Conservation (phyloP, 164 flowering plant genomes). For the Sedum album region DNA sequence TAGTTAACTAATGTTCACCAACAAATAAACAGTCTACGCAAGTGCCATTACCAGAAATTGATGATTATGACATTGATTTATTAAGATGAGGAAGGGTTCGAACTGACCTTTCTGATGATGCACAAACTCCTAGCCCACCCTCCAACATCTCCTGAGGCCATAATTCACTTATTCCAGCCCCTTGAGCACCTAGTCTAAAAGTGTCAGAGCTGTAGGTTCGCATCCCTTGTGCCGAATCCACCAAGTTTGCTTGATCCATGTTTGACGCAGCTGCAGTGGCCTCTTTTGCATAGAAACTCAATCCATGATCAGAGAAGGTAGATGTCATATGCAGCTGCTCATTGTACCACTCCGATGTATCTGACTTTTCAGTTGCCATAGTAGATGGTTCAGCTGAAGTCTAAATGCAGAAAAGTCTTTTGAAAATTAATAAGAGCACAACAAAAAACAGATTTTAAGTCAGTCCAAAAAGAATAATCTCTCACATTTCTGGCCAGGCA, state of each 20-base stretch:
- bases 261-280: constrained; percentile 24
- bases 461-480: not conserved
- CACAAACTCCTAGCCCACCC: not conserved
- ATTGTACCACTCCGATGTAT: constrained; percentile 30
- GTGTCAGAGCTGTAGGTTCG: constrained; percentile 34
- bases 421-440: not conserved
- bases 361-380: constrained; percentile 32
- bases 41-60: not conserved
- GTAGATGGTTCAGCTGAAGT: constrained; percentile 27
- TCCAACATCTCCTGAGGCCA: not conserved
- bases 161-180: not conserved
- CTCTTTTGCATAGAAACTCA: constrained; percentile 49
- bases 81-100: not conserved
- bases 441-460: not conserved
- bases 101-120: not conserved
- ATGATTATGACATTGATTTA: not conserved
- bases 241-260: constrained; percentile 17
- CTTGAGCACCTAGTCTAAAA: constrained; percentile 19
- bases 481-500: constrained; percentile 34
- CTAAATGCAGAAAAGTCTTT: constrained; percentile 22
- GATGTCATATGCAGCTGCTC: constrained; percentile 58
- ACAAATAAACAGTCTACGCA: not conserved
- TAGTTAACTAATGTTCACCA: not conserved
- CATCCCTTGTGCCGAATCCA: constrained; percentile 51
- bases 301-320: constrained; percentile 64